A percentile compares a stretch with the other conserved stretches of the same genome.
These are phyloP conservation scores for Diaporthe capsici DNA, from an alignment of 2,329 filamentous ascomycete species.

Conservation along the genomic window DNA sequence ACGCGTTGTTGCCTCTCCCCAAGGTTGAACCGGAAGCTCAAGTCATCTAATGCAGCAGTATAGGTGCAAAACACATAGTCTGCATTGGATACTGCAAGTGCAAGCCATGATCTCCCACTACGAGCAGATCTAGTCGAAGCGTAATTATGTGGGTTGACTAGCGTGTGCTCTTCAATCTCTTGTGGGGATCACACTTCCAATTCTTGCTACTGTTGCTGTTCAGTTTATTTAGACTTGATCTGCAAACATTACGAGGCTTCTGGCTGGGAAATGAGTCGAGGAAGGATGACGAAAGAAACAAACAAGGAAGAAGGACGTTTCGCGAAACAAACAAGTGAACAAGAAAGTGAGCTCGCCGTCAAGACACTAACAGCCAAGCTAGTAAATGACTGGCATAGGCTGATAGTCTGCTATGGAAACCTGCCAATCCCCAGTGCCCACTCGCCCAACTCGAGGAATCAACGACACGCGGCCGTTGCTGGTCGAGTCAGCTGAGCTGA, in stretches of 20 bases:
- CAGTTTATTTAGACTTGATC: not conserved
- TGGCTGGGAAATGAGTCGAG: not conserved
- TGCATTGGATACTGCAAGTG: not conserved
- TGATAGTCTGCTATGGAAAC: not conserved
- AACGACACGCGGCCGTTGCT: not conserved
- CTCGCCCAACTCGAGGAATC: not conserved
- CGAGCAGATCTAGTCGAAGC: not conserved
- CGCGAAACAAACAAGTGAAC: not conserved
- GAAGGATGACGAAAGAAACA: not conserved
- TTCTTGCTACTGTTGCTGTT: not conserved
- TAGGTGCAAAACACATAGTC: not conserved
- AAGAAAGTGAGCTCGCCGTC: not conserved
- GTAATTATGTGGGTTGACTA: slow-evolving; percentile 5
- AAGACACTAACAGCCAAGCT: not conserved
- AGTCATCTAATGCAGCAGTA: not conserved
- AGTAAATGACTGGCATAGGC: no score
- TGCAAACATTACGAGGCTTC: slow-evolving; percentile 1
- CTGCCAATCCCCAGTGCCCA: not conserved
- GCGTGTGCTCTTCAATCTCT: not conserved
- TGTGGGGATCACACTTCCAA: not conserved
- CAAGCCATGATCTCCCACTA: not conserved
- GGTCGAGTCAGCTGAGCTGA: slow-evolving; percentile 15
- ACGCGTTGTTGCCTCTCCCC: not conserved
- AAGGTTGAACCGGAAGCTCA: not conserved
- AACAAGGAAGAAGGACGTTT: not conserved